phyloP scores from a whole-genome alignment of 306 rosid species.

The Prunus mongolica region DNA sequence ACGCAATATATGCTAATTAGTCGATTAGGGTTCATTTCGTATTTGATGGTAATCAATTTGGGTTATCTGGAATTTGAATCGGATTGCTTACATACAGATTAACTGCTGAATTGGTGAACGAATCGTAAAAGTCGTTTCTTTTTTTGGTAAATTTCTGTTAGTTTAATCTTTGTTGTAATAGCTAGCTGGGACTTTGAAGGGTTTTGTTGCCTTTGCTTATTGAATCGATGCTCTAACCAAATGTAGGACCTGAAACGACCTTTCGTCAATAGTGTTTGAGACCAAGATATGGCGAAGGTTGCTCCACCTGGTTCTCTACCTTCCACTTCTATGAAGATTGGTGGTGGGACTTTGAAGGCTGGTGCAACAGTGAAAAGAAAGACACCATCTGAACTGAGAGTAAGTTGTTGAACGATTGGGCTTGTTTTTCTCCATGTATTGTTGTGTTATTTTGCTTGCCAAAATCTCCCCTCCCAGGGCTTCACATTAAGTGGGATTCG shows the following conservation, averaged over 20 bases:
- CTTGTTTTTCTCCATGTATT: background rate
- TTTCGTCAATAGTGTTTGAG: background rate
- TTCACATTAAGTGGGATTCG: background rate
- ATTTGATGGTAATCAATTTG: background rate
- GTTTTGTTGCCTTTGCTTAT: background rate
- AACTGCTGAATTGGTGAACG: background rate
- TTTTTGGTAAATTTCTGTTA: background rate
- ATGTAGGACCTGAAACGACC: constrained; percentile 3
- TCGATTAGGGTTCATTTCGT: constrained; percentile 2
- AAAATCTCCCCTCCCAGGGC: background rate
- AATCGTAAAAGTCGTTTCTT: background rate
- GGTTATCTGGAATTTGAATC: background rate
- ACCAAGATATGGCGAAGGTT: constrained; percentile 56
- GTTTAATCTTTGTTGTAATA: background rate
- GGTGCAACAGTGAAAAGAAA: constrained; percentile 54
- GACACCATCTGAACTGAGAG: constrained; percentile 78
- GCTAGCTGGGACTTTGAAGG: background rate
- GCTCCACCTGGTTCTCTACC: constrained; percentile 48
- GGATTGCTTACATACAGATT: background rate
- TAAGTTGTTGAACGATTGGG: constrained; percentile 9
- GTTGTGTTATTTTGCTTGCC: background rate
- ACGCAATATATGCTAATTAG: background rate
- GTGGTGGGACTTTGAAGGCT: constrained; percentile 41
- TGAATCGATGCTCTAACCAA: constrained; percentile 6
- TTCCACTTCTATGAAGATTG: constrained; percentile 43